These are phyloP conservation scores for Papiliotrema nemorosa DNA, from an alignment of 1,284 basidiomycete species.

Conservation along the genomic window DNA sequence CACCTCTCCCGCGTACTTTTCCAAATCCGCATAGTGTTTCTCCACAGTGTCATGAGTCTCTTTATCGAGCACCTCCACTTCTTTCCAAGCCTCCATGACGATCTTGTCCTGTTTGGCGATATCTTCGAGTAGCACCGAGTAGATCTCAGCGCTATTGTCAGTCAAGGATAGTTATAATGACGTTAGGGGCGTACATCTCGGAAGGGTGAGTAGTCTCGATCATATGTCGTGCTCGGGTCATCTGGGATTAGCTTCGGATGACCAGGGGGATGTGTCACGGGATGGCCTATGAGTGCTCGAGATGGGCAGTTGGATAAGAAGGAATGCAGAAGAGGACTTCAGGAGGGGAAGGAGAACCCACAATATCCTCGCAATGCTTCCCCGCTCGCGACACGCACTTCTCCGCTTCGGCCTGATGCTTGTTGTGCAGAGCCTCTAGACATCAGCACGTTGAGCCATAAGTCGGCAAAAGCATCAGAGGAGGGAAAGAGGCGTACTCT, in stretches of 20 bases:
- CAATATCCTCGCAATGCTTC: too few relatives aligned
- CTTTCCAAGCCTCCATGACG: not conserved
- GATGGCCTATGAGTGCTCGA: too few relatives aligned
- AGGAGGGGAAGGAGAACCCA: too few relatives aligned
- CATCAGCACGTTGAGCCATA: too few relatives aligned
- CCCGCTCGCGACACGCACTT: too few relatives aligned
- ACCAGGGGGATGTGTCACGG: too few relatives aligned
- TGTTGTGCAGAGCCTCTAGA: too few relatives aligned
- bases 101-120: not conserved
- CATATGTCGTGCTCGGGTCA: not conserved
- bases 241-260: not conserved
- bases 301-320: too few relatives aligned
- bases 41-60: not conserved
- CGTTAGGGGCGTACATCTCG: not conserved
- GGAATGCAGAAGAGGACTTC: too few relatives aligned
- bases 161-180: not conserved
- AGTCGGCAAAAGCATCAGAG: too few relatives aligned
- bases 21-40: not conserved
- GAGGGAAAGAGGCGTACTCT: too few relatives aligned
- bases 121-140: not conserved
- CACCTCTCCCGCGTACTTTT: not conserved
- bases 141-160: not conserved
- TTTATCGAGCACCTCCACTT: not conserved
- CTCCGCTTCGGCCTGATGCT: too few relatives aligned
- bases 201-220: not conserved